phyloP scores from a whole-genome alignment of 768 basidiomycete species.

The Termitomyces sp. region DNA sequence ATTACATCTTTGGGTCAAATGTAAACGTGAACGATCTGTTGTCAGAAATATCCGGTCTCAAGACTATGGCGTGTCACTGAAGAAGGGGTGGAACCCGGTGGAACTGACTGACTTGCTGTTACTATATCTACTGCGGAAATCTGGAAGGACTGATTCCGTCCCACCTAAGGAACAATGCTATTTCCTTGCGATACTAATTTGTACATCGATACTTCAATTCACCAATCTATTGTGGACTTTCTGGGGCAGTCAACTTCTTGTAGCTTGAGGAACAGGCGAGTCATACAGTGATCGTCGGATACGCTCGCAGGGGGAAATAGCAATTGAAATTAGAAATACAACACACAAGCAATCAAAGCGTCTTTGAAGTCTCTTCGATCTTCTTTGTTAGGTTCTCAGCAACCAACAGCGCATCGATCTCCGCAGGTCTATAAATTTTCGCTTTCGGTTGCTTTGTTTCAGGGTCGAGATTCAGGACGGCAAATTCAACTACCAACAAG shows the following conservation, averaged over 20 bases:
- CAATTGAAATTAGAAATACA: constrained; percentile 26
- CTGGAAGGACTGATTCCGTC: background rate
- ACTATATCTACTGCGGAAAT: background rate
- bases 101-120: background rate
- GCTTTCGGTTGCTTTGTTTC: constrained; percentile 75
- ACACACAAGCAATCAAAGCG: constrained; percentile 29
- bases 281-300: background rate
- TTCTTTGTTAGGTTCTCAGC: constrained; percentile 86
- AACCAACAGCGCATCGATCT: constrained; percentile 81
- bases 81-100: no score
- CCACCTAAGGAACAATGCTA: background rate
- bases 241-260: background rate
- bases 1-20: constrained; percentile 68
- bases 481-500: constrained; percentile 79
- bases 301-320: background rate
- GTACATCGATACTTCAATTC: background rate
- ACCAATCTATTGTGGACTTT: background rate
- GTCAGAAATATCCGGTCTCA: constrained; percentile 37
- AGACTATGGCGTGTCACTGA: constrained; percentile 82
- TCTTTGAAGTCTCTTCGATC: constrained; percentile 76
- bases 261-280: background rate
- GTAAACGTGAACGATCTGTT: constrained; percentile 64
- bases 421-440: constrained; percentile 87
- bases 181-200: background rate
- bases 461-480: constrained; percentile 85